These are phyloP conservation scores for Hondaea fermentalgiana DNA, from an alignment of 108 stramenopile genomes.

Conservation along the genomic window DNA sequence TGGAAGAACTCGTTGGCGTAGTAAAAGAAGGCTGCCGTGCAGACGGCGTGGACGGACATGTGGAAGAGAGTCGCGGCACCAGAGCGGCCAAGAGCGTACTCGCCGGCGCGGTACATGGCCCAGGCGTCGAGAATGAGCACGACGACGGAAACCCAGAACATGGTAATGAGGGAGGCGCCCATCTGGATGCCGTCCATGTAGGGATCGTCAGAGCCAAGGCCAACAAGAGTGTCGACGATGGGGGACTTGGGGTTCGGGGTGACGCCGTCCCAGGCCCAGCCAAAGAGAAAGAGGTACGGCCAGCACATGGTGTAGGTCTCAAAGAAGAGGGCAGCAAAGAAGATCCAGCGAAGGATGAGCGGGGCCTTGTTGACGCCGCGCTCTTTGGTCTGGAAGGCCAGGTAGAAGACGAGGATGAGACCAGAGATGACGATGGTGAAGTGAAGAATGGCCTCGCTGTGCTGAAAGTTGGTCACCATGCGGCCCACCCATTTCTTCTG, in stretches of 20 bases:
- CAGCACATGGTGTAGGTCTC: constrained; percentile 17
- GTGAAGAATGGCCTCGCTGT: neutral
- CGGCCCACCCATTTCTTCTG: constrained; percentile 11
- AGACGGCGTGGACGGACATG: neutral
- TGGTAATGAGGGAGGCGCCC: constrained; percentile 19
- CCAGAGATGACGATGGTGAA: neutral
- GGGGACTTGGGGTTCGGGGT: neutral
- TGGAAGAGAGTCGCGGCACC: neutral
- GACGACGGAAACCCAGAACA: constrained; percentile 11
- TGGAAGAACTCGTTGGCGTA: constrained; percentile 13
- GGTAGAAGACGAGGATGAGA: neutral
- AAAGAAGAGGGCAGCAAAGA: constrained; percentile 5
- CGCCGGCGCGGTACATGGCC: constrained; percentile 7
- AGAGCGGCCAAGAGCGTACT: neutral
- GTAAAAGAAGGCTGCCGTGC: neutral
- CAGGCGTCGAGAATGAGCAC: constrained; percentile 12
- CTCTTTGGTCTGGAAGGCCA: neutral
- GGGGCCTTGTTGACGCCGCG: neutral
- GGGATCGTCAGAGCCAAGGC: neutral
- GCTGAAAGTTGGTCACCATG: constrained; percentile 12
- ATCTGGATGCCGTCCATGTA: constrained; percentile 14
- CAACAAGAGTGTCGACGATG: neutral
- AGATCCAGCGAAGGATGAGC: neutral
- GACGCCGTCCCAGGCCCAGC: constrained; percentile 13
- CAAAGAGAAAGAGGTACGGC: constrained; percentile 19